Conservation (phyloP, 306 rosid species). For the Delonix regia region DNA sequence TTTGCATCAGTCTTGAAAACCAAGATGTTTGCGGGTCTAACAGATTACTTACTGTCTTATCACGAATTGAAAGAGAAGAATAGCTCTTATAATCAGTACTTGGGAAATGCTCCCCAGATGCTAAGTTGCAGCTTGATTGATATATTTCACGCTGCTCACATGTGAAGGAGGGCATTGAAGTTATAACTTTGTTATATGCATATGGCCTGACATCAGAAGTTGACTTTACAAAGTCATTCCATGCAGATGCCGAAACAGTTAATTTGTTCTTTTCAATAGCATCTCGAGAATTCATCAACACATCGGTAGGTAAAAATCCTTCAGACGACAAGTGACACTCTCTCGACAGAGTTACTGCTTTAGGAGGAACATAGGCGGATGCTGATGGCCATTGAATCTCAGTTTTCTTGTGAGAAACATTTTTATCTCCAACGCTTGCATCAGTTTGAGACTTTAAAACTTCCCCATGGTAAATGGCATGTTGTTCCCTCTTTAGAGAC, state of each 20-base stretch:
- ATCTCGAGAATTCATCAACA: slow-evolving; percentile 40
- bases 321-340: slow-evolving; percentile 38
- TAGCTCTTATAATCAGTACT: slow-evolving; percentile 38
- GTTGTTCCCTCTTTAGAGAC: slow-evolving; percentile 39
- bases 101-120: slow-evolving; percentile 45
- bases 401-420: slow-evolving; percentile 35
- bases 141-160: slow-evolving; percentile 40
- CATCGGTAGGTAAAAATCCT: slow-evolving; percentile 26
- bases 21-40: slow-evolving; percentile 46
- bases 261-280: slow-evolving; percentile 43
- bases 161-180: slow-evolving; percentile 41
- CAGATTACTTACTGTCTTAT: slow-evolving; percentile 50
- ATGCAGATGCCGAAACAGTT: slow-evolving; percentile 46
- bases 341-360: slow-evolving; percentile 37
- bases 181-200: slow-evolving; percentile 44
- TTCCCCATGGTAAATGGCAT: slow-evolving; percentile 37
- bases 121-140: slow-evolving; percentile 46
- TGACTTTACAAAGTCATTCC: slow-evolving; percentile 45
- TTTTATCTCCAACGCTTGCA: slow-evolving; percentile 36
- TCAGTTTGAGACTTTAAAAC: slow-evolving; percentile 40
- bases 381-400: slow-evolving; percentile 40
- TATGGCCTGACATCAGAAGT: slow-evolving; percentile 47
- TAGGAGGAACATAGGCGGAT: slow-evolving; percentile 41
- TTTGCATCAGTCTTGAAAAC: slow-evolving; percentile 46
- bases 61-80: slow-evolving; percentile 52